Evolutionary conservation across 225 moss, liverwort and hornwort genomes (phyloP).

Genomic region (Marchantia paleacea): DNA sequence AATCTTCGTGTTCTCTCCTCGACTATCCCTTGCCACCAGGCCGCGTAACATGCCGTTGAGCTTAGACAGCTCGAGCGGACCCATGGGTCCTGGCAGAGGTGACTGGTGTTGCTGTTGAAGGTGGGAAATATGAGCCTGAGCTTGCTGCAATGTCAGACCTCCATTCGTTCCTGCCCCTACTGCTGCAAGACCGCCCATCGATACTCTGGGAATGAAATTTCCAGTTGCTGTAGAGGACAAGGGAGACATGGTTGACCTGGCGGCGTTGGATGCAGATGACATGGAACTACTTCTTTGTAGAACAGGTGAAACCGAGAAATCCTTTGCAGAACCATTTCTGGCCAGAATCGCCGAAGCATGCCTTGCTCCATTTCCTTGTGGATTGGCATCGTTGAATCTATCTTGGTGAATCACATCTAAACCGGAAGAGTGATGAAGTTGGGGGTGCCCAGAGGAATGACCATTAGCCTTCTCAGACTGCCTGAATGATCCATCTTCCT

Average conservation of each 20-base stretch:
- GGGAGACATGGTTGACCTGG: conserved; percentile 66
- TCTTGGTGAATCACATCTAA: conserved; percentile 72
- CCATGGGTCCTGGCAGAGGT: conserved; percentile 51
- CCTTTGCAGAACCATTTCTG: conserved; percentile 40
- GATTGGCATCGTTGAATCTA: conserved; percentile 74
- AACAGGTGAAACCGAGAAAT: conserved; percentile 35
- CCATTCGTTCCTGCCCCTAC: conserved; percentile 59
- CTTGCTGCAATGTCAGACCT: conserved; percentile 72
- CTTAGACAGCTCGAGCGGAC: conserved; percentile 71
- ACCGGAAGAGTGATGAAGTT: conserved; percentile 50
- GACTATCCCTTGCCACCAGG: conserved; percentile 65
- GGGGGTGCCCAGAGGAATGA: conserved; percentile 39
- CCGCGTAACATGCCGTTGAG: conserved; percentile 77
- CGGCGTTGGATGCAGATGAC: conserved; percentile 30
- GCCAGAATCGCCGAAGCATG: conserved; percentile 46
- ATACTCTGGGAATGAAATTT: conserved; percentile 60
- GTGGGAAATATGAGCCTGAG: conserved; percentile 83
- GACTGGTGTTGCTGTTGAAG: conserved; percentile 68
- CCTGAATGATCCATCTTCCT: conserved; percentile 54
- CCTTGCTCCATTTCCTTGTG: conserved; percentile 54
- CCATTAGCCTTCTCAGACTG: conserved; percentile 58
- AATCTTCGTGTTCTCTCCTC: conserved; percentile 61
- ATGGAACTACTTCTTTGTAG: conserved; percentile 39
- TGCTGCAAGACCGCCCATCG: conserved; percentile 45
- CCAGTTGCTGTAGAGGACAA: conserved; percentile 46